A percentile compares a stretch with the other conserved stretches of the same genome.
phyloP scores from a whole-genome alignment of 2,329 filamentous ascomycete genomes.

The Clonostachys chloroleuca region DNA sequence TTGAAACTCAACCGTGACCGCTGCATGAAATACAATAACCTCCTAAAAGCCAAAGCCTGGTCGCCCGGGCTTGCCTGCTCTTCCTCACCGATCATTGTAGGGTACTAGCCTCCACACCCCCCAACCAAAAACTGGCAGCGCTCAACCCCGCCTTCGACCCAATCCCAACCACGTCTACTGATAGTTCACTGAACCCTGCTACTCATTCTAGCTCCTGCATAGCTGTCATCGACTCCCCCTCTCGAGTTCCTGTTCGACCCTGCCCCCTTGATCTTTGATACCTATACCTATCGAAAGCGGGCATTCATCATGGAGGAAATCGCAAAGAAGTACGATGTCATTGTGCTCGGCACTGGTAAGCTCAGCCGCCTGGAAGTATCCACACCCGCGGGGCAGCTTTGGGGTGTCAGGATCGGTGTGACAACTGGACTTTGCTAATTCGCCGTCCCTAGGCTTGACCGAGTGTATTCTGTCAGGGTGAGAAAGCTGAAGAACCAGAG shows the following conservation, averaged over 20 bases:
- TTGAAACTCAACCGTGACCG: no score
- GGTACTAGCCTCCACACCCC: no score
- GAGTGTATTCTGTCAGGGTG: conserved; percentile 99
- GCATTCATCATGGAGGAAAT: conserved; percentile 84
- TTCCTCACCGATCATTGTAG: no score
- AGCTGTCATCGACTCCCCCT: conserved; percentile 3
- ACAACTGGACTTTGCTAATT: conserved; percentile 10
- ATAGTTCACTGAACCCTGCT: neutral
- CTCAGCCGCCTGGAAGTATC: conserved; percentile 10
- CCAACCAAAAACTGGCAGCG: no score
- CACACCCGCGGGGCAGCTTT: conserved; percentile 2
- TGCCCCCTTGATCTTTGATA: no score
- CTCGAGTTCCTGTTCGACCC: neutral
- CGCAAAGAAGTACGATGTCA: conserved; percentile 95
- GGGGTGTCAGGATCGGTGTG: no score
- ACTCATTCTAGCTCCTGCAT: neutral
- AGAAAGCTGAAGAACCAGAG: conserved; percentile 11
- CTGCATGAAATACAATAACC: no score
- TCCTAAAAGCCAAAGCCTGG: no score
- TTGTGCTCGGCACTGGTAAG: conserved; percentile 95
- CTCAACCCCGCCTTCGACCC: no score
- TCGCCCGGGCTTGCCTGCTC: no score
- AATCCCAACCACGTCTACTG: no score
- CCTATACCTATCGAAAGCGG: neutral
- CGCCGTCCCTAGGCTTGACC: conserved; percentile 67